Percentiles rank a stretch among this genome's conserved stretches.
phyloP scores from a whole-genome alignment of 2,329 filamentous ascomycete species.

The Hypoxylon rubiginosum region DNA sequence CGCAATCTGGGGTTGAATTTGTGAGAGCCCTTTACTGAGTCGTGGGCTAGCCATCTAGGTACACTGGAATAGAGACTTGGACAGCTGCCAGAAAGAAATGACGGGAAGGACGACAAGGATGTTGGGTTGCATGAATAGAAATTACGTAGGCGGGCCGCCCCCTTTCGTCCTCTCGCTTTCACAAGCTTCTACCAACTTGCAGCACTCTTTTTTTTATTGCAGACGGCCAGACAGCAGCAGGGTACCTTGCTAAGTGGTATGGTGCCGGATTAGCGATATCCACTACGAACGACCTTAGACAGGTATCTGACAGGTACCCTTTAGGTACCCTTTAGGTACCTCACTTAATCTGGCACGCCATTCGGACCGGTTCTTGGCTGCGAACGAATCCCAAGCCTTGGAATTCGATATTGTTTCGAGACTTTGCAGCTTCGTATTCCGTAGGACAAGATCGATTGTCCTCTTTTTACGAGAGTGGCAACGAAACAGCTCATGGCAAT shows the following conservation, averaged over 20 bases:
- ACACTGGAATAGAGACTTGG: background rate
- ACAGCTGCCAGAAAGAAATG: background rate
- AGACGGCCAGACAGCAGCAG: constrained; percentile 24
- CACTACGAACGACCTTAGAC: constrained; percentile 3
- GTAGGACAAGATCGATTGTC: background rate
- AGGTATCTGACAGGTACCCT: constrained; percentile 17
- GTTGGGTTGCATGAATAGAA: constrained; percentile 15
- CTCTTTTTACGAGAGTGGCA: constrained; percentile 23
- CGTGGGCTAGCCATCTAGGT: background rate
- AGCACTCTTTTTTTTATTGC: constrained; percentile 12
- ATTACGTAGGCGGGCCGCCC: constrained; percentile 37
- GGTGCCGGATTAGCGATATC: constrained; percentile 28
- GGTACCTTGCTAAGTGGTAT: constrained; percentile 20
- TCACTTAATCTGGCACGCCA: constrained; percentile 6
- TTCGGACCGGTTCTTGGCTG: constrained; percentile 41
- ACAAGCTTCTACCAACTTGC: constrained; percentile 23
- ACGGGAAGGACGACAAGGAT: constrained; percentile 3
- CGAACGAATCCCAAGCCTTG: constrained; percentile 20
- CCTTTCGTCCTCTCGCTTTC: constrained; percentile 24
- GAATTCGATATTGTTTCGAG: constrained; percentile 31
- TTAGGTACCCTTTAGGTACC: background rate
- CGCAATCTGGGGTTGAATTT: background rate
- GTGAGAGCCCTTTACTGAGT: background rate
- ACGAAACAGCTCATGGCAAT: constrained; percentile 3
- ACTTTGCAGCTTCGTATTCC: constrained; percentile 25